These are phyloP conservation scores for Plasmopara muralis DNA, from an alignment of 352 stramenopile genomes.

Conservation along the genomic window DNA sequence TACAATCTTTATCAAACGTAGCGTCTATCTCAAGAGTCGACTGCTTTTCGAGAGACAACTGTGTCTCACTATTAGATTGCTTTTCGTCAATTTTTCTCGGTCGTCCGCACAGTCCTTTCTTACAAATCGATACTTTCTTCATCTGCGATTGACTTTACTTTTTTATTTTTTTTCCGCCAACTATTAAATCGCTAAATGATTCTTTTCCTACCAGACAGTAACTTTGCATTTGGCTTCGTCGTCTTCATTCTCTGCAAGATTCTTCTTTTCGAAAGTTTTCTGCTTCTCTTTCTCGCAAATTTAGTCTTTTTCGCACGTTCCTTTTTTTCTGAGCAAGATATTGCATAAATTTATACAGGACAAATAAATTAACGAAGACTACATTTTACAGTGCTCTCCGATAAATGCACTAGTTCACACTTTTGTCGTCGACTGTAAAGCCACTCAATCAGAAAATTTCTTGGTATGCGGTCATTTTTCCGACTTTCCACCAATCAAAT, in stretches of 20 bases:
- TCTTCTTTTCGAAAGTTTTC: conserved; percentile 34
- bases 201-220: conserved; percentile 45
- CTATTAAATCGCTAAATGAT: conserved; percentile 64
- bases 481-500: conserved; percentile 21
- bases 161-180: conserved; percentile 32
- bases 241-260: conserved; percentile 30
- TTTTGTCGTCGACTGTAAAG: conserved; percentile 50
- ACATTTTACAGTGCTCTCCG: not conserved
- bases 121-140: conserved; percentile 21
- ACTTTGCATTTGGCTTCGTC: conserved; percentile 35
- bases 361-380: conserved; percentile 2
- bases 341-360: conserved; percentile 1
- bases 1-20: not conserved
- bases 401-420: conserved; percentile 15
- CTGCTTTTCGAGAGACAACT: not conserved
- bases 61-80: not conserved
- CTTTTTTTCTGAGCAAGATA: conserved; percentile 32
- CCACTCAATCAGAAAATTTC: conserved; percentile 66
- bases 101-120: conserved; percentile 25
- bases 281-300: conserved; percentile 24
- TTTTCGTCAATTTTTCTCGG: conserved; percentile 17
- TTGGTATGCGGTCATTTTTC: conserved; percentile 48
- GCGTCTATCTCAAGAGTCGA: not conserved
- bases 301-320: conserved; percentile 37
- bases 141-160: conserved; percentile 23